Base-by-base conservation (phyloP, 2,329 filamentous ascomycete species). In the Aureobasidium zeae region DNA sequence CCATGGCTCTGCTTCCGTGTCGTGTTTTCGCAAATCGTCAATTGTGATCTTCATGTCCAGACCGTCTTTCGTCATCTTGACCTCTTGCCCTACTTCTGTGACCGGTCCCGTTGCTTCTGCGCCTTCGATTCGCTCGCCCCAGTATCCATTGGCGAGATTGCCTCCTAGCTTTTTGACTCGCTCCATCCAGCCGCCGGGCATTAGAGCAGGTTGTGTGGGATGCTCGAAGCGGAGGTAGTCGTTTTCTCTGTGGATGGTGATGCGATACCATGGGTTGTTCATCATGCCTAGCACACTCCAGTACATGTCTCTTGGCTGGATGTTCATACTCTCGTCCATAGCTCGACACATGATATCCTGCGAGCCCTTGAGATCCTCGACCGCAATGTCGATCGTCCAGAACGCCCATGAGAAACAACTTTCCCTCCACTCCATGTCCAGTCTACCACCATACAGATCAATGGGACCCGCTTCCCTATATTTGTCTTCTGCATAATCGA, bases 221-320 rank as follows among this genome's bases (percentile, higher is more conserved):
- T 95, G 88, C 60, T 94, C 87, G 52, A 95, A 95, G 5, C 76
- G 72, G 30, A 94, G 63, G 6, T 57, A 63, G 12, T 75, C 69
- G 0, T 69, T 71, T 48, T 88, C 79, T 45, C 79, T 79, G 41
- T 77, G 75, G 44, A 95, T 83, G 2, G 79, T 76, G 1, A 95
- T 74, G 4, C 88, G 74, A 61, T 83, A 95, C 88, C 88, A 95
- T 0, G 86, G 84, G 54, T 94, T 94, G 64, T 94, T 94, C 88
- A 95, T 94, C 88, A 95, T 95, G 0, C 88, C 87, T 28, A 94
- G 67, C 2, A 94, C 86, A 48, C 79, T 87, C 88, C 88, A 95
- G 65, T 94, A 94, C 85, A 94, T 91, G 55, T 95, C 88, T 49
- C 85, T 74, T 4, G 88, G 88, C 59, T 94, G 86, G 0, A 85